These are phyloP conservation scores for Rhizophlyctis rosea DNA, from an alignment of 192 early-diverging fungal species.

Conservation along the genomic window DNA sequence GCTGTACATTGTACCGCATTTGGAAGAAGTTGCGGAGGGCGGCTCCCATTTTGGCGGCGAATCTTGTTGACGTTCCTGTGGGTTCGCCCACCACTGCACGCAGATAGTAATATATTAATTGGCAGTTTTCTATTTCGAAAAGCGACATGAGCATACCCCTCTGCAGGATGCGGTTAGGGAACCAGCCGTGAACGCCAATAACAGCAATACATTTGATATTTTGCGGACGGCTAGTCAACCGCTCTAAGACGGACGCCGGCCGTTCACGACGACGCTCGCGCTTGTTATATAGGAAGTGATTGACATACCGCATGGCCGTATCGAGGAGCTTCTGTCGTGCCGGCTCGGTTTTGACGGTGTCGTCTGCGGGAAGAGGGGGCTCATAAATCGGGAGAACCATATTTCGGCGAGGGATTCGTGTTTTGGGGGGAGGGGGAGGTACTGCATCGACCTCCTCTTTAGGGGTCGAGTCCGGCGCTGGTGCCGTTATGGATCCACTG, in stretches of 20 bases:
- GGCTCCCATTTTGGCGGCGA: slow-evolving; percentile 83
- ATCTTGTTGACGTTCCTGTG: slow-evolving; percentile 85
- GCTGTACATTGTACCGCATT: slow-evolving; percentile 30
- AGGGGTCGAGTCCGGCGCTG: too few relatives aligned
- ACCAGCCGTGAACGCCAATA: slow-evolving; percentile 89
- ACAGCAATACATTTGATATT: slow-evolving; percentile 61
- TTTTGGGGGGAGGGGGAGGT: too few relatives aligned
- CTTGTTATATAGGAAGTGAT: not conserved
- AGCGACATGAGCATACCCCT: slow-evolving; percentile 8
- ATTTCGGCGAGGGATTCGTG: slow-evolving; percentile 19
- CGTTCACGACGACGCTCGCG: slow-evolving; percentile 12
- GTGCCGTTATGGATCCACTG: too few relatives aligned
- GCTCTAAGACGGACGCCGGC: slow-evolving; percentile 9
- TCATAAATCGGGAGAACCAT: slow-evolving; percentile 38
- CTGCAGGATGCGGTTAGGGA: slow-evolving; percentile 64
- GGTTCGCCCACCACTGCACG: slow-evolving; percentile 84
- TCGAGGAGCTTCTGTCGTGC: slow-evolving; percentile 15
- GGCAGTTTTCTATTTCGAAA: not conserved
- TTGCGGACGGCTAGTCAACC: slow-evolving; percentile 34
- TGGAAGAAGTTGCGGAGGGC: slow-evolving; percentile 46
- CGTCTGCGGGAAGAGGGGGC: slow-evolving; percentile 28
- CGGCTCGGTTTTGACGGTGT: slow-evolving; percentile 29
- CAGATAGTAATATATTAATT: slow-evolving; percentile 33
- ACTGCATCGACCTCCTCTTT: too few relatives aligned
- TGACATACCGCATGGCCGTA: slow-evolving; percentile 10